Evolutionary conservation across 2,329 filamentous ascomycete genomes (phyloP).

Genomic region (Colletotrichum sp.): DNA sequence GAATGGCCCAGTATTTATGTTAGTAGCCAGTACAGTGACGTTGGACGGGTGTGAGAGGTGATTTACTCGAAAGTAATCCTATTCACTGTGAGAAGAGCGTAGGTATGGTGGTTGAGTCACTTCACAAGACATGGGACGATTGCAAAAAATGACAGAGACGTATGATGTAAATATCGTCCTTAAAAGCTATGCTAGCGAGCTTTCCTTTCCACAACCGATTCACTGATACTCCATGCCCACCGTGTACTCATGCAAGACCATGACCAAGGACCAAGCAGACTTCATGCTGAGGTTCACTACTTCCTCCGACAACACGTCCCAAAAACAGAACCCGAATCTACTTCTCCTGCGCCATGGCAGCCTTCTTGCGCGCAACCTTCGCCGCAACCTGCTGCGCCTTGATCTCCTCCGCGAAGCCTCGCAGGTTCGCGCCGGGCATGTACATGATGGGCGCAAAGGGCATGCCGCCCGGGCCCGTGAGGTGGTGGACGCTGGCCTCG

Average conservation of each 20-base stretch:
- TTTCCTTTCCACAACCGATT: fast-evolving
- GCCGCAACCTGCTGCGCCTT: background rate
- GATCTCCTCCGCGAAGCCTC: background rate
- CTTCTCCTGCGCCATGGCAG: background rate
- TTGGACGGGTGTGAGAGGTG: background rate
- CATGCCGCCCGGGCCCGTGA: background rate
- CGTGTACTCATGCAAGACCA: background rate
- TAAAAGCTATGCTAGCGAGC: background rate
- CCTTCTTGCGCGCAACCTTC: background rate
- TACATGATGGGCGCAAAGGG: too few relatives aligned
- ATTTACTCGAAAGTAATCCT: too few relatives aligned
- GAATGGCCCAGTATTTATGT: background rate
- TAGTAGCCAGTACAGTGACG: background rate
- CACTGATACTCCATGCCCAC: background rate
- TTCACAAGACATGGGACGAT: background rate
- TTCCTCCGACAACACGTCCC: too few relatives aligned
- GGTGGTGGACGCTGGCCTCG: background rate
- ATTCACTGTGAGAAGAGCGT: too few relatives aligned
- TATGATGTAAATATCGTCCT: background rate
- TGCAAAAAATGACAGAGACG: background rate
- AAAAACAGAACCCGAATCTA: background rate
- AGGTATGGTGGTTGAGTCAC: background rate
- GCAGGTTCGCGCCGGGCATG: too few relatives aligned
- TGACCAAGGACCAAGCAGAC: too few relatives aligned
- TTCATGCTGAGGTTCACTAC: too few relatives aligned